Evolutionary conservation across 2,329 filamentous ascomycete genomes (phyloP).

Genomic region (Botrytis hyacinthi): DNA sequence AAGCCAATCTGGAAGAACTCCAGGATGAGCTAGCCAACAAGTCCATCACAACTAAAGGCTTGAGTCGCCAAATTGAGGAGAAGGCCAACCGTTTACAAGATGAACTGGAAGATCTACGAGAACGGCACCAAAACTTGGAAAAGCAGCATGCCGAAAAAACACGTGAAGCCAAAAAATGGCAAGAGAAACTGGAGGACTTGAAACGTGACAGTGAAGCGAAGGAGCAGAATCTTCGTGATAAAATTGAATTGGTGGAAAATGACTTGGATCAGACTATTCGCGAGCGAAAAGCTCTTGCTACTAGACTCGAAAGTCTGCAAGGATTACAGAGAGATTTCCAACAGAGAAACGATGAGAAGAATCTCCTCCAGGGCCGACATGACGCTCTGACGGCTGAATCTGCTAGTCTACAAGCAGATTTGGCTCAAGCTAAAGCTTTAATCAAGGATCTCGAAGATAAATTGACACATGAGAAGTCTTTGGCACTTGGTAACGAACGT

Average conservation of each 20-base stretch:
- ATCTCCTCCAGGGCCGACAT: constrained; percentile 66
- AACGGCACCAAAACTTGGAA: constrained; percentile 45
- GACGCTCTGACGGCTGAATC: constrained; percentile 66
- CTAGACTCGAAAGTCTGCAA: constrained; percentile 38
- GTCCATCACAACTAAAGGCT: constrained; percentile 70
- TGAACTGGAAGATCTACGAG: constrained; percentile 56
- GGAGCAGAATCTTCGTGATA: constrained; percentile 41
- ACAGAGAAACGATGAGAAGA: constrained; percentile 62
- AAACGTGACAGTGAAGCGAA: constrained; percentile 35
- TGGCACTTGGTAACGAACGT: constrained; percentile 53
- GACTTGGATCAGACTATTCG: constrained; percentile 41
- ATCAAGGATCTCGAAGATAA: constrained; percentile 49
- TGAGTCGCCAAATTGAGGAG: constrained; percentile 73
- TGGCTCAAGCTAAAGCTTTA: constrained; percentile 47
- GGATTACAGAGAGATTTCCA: constrained; percentile 59
- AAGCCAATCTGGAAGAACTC: constrained; percentile 61
- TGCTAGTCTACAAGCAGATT: constrained; percentile 62
- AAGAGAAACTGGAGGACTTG: constrained; percentile 44
- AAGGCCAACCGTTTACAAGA: constrained; percentile 64
- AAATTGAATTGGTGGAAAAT: constrained; percentile 43
- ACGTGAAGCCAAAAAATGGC: constrained; percentile 42
- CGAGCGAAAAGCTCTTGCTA: constrained; percentile 27
- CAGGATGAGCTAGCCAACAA: constrained; percentile 79
- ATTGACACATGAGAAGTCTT: constrained; percentile 44
- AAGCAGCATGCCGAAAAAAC: constrained; percentile 46